These are phyloP conservation scores for Blastomyces silverae DNA, from an alignment of 2,329 filamentous ascomycete genomes.

Conservation along the genomic window DNA sequence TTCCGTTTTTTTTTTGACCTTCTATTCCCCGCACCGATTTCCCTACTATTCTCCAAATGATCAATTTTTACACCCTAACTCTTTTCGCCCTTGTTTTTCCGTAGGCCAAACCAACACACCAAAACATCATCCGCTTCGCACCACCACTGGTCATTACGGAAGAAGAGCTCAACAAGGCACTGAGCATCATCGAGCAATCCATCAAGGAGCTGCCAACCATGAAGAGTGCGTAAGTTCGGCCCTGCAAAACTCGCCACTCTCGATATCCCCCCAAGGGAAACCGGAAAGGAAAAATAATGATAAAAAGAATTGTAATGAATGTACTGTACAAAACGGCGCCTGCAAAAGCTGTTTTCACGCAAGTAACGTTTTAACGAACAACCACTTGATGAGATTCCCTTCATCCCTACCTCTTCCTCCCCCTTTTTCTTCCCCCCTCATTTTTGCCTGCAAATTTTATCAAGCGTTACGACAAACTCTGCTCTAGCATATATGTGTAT, in stretches of 20 bases:
- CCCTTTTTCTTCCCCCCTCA: background rate
- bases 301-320: background rate
- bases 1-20: background rate
- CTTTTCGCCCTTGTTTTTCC: background rate
- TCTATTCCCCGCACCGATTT: background rate
- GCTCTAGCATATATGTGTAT: background rate
- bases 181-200: conserved; percentile 73
- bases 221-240: conserved; percentile 49
- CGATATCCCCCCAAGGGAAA: conserved; percentile 47
- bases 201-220: conserved; percentile 69
- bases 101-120: conserved; percentile 95
- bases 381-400: background rate
- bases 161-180: conserved; percentile 68
- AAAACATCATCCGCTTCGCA: conserved; percentile 97
- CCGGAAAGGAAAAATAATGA: background rate
- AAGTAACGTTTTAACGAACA: background rate
- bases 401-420: background rate
- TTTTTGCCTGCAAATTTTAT: background rate
- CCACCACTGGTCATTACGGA: conserved; percentile 92
- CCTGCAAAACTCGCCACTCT: conserved; percentile 54
- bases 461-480: background rate
- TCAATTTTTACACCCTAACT: background rate
- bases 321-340: background rate
- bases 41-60: background rate
- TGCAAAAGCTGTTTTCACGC: background rate